Evolutionary conservation across 2,329 filamentous ascomycete species (phyloP), one percentile per base, ranked within the genome.

Genomic region (Rutstroemia sp.): DNA sequence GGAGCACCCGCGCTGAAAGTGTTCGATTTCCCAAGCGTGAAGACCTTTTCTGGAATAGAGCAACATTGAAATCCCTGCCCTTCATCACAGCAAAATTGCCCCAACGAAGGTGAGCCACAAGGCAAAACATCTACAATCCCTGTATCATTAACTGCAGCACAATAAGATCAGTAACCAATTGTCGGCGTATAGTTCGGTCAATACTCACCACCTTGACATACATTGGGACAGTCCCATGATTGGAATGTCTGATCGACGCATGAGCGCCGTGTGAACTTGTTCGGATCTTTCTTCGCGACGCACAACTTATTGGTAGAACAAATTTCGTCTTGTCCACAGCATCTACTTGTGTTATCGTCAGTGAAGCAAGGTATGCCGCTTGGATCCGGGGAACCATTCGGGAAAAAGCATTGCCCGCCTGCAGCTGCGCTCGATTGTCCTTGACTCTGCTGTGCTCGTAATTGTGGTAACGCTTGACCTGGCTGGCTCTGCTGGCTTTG

Each of bases 231-330:
- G 39, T 38, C 56, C 18, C 27, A 30, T 23, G 60, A 44, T 14
- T 48, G 49, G 19, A 56, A 61, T n/a, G 39, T 39, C 18, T 44
- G 44, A 50, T 61, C 60, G 10, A 56, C 42, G 44, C 60, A 62
- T 23, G 59, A 59, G 6, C 60, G 59, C 19, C 60, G 46, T 6
- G 56, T 44, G 42, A 58, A 57, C 42, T 38, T 55, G 6, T 23
- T 50, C n/a, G 45, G 8, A 25, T 54, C 52, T 4, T 34, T 49
- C 23, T 61, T 61, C 12, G 50, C 39, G n/a, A 59, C 59, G 45
- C 60, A 62, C 5, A 62, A 41, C 19, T 58, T 59, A 34, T 62
- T 62, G 6, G 54, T 58, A 6, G 60, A 61, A 41, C 60, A 62
- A 30, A 58, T 46, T 21, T 62, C 57, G 16, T 59, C 49, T 12